Percentiles rank a stretch among this genome's conserved stretches.
Conservation (phyloP, 2,329 filamentous ascomycete species). For the Zalaria sp. region DNA sequence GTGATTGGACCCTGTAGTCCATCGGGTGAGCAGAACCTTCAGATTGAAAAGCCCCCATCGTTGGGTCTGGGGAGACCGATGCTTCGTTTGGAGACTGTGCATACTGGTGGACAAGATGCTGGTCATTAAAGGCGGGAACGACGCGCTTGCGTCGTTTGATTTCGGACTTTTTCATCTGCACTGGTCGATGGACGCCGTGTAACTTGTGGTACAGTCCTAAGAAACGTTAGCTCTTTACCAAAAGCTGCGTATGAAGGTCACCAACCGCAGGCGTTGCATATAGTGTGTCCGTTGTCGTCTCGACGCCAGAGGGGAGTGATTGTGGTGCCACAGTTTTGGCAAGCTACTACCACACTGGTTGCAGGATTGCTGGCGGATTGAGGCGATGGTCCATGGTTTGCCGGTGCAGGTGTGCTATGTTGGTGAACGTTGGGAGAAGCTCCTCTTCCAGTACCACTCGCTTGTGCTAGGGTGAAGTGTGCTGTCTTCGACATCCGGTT, state of each 20-base stretch:
- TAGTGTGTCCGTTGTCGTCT: constrained; percentile 88
- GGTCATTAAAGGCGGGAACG: constrained; percentile 55
- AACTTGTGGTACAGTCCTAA: constrained; percentile 90
- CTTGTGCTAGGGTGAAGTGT: constrained; percentile 45
- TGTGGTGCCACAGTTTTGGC: constrained; percentile 92
- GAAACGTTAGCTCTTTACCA: constrained; percentile 7
- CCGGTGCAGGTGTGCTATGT: constrained; percentile 10
- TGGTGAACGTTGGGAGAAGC: neutral
- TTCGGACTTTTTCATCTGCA: constrained; percentile 97
- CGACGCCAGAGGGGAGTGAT: constrained; percentile 92
- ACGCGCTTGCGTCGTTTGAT: constrained; percentile 94
- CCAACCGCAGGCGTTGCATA: constrained; percentile 96
- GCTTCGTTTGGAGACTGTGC: constrained; percentile 23
- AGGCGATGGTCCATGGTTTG: constrained; percentile 4
- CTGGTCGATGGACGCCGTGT: constrained; percentile 81
- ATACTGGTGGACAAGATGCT: constrained; percentile 21
- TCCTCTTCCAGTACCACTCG: constrained; percentile 6
- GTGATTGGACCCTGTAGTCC: neutral
- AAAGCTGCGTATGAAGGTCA: constrained; percentile 12
- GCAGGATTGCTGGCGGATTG: constrained; percentile 16
- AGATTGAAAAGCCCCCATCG: neutral
- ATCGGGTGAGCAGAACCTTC: neutral
- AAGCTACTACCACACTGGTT: constrained; percentile 64
- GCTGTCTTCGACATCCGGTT: constrained; percentile 85
- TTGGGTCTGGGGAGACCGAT: constrained; percentile 24